Base-by-base conservation (phyloP, 306 rosid species). In the Crotalaria pallida region DNA sequence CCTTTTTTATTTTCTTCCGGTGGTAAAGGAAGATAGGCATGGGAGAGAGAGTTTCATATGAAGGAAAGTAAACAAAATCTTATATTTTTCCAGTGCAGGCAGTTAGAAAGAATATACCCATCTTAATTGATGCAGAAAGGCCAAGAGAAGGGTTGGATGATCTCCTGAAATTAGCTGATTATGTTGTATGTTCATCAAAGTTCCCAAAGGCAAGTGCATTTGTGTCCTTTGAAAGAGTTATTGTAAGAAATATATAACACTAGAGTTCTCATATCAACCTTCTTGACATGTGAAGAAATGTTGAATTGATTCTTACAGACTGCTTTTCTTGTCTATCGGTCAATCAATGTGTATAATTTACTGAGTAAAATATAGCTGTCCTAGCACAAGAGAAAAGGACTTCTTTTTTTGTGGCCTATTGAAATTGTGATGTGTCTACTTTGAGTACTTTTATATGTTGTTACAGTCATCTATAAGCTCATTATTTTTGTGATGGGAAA, bases 101-200 rank as follows among this genome's bases (percentile, higher is more conserved):
- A 67, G 75, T 70, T 83, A 81, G 70, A 73, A 85, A 63, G 75
- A 82, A 81, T 74, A 86, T 94, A 78, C 96, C 96, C 65, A 84
- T 94, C 71, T 76, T 94, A 72, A 57, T 94, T 64, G 99, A 94
- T 12, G 92, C 96, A 72, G 99, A 94, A 87, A 84, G 86, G 62
- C 71, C 77, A 13, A 88, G 97, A 84, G 97, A 94, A 83, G 97
- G 97, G 74, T 77, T 91, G 77, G 91, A 87, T 79, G 91, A 86
- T 84, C 96, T 94, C 77, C 83, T 91, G 38, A 58, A 81, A 50
- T 77, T 85, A 47, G 86, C 97, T 66, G 86, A 81, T 67, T 91
- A 91, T 82, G 87, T 77, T 11, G 86, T 94, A 62, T 94, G 97
- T 80, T 87, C 99, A 8, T 79, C 77, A 1, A 86, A 81, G 52